Conservation (phyloP, 192 early-diverging fungal species). For the Linnemannia hyalina region DNA sequence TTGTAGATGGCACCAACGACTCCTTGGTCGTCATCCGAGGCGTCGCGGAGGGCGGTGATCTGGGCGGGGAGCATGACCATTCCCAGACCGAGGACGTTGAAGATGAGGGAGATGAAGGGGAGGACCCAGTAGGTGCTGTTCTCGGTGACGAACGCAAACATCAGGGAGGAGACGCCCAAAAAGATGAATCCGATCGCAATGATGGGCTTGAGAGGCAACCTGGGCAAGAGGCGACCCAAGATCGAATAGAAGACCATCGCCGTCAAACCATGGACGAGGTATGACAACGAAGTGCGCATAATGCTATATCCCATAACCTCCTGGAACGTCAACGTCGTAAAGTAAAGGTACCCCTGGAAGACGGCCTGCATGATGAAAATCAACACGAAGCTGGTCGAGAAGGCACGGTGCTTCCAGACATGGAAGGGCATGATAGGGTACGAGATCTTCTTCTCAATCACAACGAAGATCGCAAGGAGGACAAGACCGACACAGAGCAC, state of each 20-base stretch:
- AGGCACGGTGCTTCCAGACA: conserved; percentile 61
- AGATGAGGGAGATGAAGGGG: conserved; percentile 36
- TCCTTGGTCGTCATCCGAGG: conserved; percentile 52
- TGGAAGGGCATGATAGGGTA: conserved; percentile 63
- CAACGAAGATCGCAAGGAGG: conserved; percentile 49
- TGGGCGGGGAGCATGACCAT: conserved; percentile 52
- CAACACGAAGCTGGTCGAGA: conserved; percentile 53
- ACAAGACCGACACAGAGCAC: conserved; percentile 50
- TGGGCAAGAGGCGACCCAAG: conserved; percentile 55
- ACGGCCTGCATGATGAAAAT: conserved; percentile 54
- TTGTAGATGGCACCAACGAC: conserved; percentile 58
- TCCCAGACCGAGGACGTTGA: conserved; percentile 47
- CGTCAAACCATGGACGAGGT: conserved; percentile 57
- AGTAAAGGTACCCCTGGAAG: conserved; percentile 62
- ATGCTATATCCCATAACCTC: conserved; percentile 57
- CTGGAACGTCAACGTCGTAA: conserved; percentile 64
- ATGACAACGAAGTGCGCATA: conserved; percentile 59
- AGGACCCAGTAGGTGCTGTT: conserved; percentile 40
- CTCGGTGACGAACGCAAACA: conserved; percentile 44
- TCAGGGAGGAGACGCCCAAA: conserved; percentile 16
- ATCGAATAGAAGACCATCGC: conserved; percentile 49
- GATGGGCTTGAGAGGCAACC: conserved; percentile 36
- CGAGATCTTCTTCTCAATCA: conserved; percentile 49
- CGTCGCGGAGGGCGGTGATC: conserved; percentile 46
- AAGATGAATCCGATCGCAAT: conserved; percentile 34